Conservation (phyloP, 2,329 filamentous ascomycete genomes). For the Acarospora socialis region DNA sequence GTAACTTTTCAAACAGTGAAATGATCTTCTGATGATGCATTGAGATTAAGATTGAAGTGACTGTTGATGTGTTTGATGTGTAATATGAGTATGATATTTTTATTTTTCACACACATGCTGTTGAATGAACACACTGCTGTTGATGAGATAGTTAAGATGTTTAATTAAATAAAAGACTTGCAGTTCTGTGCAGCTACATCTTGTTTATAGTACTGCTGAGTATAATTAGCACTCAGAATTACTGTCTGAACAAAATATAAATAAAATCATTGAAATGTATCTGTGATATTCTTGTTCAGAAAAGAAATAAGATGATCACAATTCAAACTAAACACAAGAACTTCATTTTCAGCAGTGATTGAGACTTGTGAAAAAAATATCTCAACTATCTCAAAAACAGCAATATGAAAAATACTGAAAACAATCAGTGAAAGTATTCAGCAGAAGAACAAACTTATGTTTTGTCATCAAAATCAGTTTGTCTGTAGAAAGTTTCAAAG, state of each 20-base stretch:
- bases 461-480: conserved; percentile 11
- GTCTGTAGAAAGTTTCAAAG: conserved; percentile 3
- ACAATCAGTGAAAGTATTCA: conserved; percentile 13
- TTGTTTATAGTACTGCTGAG: conserved; percentile 12
- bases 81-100: conserved; percentile 7
- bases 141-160: conserved; percentile 3
- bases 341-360: conserved; percentile 16
- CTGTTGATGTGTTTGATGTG: conserved; percentile 14
- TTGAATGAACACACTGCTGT: not conserved
- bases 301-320: conserved; percentile 16
- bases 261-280: conserved; percentile 1
- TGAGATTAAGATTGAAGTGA: conserved; percentile 15
- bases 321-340: conserved; percentile 16
- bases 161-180: conserved; percentile 4
- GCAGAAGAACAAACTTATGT: conserved; percentile 1
- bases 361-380: conserved; percentile 20
- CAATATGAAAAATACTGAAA: conserved; percentile 11
- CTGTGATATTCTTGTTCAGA: conserved; percentile 2
- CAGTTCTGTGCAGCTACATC: conserved; percentile 7
- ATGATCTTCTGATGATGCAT: conserved; percentile 11
- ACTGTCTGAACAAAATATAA: conserved; percentile 12
- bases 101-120: conserved; percentile 2
- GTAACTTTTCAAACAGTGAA: conserved; percentile 13
- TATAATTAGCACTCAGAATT: conserved; percentile 11
- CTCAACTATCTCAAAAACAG: conserved; percentile 15